Base-by-base conservation (phyloP, 2,329 filamentous ascomycete species). In the Cadophora sp. region DNA sequence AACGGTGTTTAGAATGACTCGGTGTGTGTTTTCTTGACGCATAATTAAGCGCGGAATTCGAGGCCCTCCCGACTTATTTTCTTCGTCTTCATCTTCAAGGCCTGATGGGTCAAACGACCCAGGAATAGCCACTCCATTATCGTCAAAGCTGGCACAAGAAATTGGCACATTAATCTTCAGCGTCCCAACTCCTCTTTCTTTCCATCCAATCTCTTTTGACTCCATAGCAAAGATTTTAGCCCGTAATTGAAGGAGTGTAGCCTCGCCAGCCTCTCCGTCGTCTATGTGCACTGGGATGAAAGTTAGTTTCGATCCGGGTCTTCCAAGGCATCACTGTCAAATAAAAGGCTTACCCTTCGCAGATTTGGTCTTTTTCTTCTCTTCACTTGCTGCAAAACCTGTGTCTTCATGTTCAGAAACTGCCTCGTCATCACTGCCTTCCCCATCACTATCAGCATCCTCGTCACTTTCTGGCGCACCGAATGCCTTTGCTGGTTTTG, bases 1-100 rank as follows among this genome's bases (percentile, higher is more conserved):
- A 0, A 90, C 88, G 0, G 92, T 93, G 80, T 98, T 98, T 62
- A 98, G 83, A 70, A 97, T 90, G 64, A 98, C 89, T 26, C 93
- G 88, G 75, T 94, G 89, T 0, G 93, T 96, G 69, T 94, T 93
- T 76, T 97, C 94, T 73, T 97, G 93, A 22, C 95, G 91, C 89
- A 97, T 94, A 69, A 98, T 87, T 72, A 98, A 87, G 51, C 95
- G 91, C 27, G 91, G 85, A 66, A 87, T 68, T 72, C 73, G 83
- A 62, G 82, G 79, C 22, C 73, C 74, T 51, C 68, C 72, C 48
- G 73, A 73, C 48, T 74, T 76, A 24, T 73, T 74, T 24, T 76
- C 73, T 12, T 78, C 78, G 1, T 83, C 81, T 22, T 85, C 82
- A 3, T 83, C 81, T n/a, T 85, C 82, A 2, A 83, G 79, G 62